Evolutionary conservation across 345 rosid species (phyloP), one percentile per base, ranked within the genome.

Genomic region (Pugionium dolabratum): DNA sequence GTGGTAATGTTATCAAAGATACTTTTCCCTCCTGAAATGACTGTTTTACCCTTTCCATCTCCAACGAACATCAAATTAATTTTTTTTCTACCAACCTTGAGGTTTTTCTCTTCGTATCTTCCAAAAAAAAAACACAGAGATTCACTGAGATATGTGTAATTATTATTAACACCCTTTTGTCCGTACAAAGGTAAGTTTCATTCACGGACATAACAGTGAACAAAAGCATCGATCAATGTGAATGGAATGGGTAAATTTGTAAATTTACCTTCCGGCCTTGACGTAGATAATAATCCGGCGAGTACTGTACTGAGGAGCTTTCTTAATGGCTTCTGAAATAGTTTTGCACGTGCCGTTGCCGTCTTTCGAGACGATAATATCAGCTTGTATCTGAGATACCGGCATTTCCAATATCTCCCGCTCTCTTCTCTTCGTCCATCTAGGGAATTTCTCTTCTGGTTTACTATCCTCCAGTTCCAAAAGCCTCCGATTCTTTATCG

Each of bases 21-120:
- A 34, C 91, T 94, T 66, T 76, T 94, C 0, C 88, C 76, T 3
- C 97, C 96, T 0, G 96, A 49, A 55, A 94, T 84, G 34, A 94
- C 36, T 1, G 97, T 94, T 59, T 79, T 89, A 30, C 85, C 87
- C 90, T 76, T 87, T 2, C 97, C 99, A 27, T 94, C 99, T 4
- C 99, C 99, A 0, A 94, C 85, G 52, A 94, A 82, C 97, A 88
- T 94, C 84, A 94, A 42, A 57, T 94, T 94, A 11, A 64, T 80
- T 39, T 94, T 94, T 79, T 94, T 94, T 63, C 88, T 90, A 68
- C 96, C 99, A 2, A 91, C 85, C 81, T 94, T 94, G 32, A 94
- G 53, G 63, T 74, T 84, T 0, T 67, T 40, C 72, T 94, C 99
- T 82, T 88, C 97, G 70, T 94, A 94, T 78, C 99, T 94, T 72